phyloP scores from a whole-genome alignment of 768 basidiomycete species.

The Psilocybe azurescens region DNA sequence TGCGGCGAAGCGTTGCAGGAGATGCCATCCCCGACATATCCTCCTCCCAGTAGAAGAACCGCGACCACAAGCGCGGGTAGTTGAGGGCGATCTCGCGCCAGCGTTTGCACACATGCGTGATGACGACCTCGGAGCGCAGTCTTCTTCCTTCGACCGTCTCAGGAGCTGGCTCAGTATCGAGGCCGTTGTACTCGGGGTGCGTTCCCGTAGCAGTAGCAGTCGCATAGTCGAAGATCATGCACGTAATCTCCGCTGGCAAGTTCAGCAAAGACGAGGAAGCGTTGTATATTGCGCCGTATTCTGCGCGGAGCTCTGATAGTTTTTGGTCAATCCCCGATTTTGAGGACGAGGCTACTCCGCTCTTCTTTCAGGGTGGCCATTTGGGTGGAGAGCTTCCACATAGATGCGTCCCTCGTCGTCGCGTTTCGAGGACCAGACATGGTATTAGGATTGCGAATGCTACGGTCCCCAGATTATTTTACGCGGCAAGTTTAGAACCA shows the following conservation, averaged over 20 bases:
- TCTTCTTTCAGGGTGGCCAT: neutral
- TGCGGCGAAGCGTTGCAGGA: slow-evolving; percentile 23
- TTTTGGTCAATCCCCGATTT: slow-evolving; percentile 10
- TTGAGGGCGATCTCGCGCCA: slow-evolving; percentile 26
- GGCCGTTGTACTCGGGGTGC: neutral
- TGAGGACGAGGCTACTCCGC: neutral
- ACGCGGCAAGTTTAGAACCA: too few relatives aligned
- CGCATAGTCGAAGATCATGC: slow-evolving; percentile 20
- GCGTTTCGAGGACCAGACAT: too few relatives aligned
- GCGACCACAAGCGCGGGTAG: slow-evolving; percentile 23
- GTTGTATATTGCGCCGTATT: slow-evolving; percentile 24
- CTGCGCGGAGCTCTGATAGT: slow-evolving; percentile 18
- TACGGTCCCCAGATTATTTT: too few relatives aligned
- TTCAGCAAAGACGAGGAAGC: slow-evolving; percentile 13
- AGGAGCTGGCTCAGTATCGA: neutral
- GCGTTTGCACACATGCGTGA: slow-evolving; percentile 28
- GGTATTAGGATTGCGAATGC: too few relatives aligned
- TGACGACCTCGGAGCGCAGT: slow-evolving; percentile 19
- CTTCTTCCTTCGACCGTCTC: neutral
- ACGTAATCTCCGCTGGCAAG: slow-evolving; percentile 25
- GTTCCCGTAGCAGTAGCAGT: neutral
- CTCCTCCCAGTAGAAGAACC: slow-evolving; percentile 16
- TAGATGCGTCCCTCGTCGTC: neutral
- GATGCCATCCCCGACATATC: neutral
- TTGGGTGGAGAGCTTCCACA: neutral